A percentile compares a stretch with the other conserved stretches of the same genome.
Evolutionary conservation across 2,329 filamentous ascomycete species (phyloP).

Genomic region (Sclerotinia spermophila): DNA sequence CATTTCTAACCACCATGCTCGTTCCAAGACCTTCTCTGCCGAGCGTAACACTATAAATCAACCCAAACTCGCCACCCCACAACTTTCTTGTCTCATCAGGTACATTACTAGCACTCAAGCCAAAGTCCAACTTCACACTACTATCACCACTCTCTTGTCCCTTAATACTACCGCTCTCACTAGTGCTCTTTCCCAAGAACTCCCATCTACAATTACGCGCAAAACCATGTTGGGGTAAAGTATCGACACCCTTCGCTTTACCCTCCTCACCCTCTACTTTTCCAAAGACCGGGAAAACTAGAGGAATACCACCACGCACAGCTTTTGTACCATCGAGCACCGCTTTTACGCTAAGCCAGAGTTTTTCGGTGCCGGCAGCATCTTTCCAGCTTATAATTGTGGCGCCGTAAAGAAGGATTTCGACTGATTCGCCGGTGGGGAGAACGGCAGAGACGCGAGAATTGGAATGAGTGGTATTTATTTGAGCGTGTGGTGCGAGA

Average conservation of each 20-base stretch:
- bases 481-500: conserved; percentile 69
- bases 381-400: conserved; percentile 94
- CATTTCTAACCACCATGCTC: conserved; percentile 82
- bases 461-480: conserved; percentile 69
- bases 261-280: conserved; percentile 70
- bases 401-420: conserved; percentile 84
- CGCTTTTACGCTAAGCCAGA: conserved; percentile 79
- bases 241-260: conserved; percentile 60
- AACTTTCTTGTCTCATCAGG: conserved; percentile 62
- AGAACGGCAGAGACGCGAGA: conserved; percentile 73
- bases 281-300: conserved; percentile 95
- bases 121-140: conserved; percentile 92
- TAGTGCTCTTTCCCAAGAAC: conserved; percentile 85
- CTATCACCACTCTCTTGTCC: conserved; percentile 48
- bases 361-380: conserved; percentile 70
- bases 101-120: conserved; percentile 71
- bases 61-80: conserved; percentile 84
- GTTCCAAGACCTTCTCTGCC: conserved; percentile 72
- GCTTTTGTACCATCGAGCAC: conserved; percentile 83
- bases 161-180: conserved; percentile 35
- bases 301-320: conserved; percentile 84
- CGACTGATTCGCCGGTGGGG: conserved; percentile 80
- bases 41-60: conserved; percentile 91
- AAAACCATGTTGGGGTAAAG: conserved; percentile 89
- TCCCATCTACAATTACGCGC: conserved; percentile 89